phyloP scores from a whole-genome alignment of 768 basidiomycete species.

The Exidia glandulosa region DNA sequence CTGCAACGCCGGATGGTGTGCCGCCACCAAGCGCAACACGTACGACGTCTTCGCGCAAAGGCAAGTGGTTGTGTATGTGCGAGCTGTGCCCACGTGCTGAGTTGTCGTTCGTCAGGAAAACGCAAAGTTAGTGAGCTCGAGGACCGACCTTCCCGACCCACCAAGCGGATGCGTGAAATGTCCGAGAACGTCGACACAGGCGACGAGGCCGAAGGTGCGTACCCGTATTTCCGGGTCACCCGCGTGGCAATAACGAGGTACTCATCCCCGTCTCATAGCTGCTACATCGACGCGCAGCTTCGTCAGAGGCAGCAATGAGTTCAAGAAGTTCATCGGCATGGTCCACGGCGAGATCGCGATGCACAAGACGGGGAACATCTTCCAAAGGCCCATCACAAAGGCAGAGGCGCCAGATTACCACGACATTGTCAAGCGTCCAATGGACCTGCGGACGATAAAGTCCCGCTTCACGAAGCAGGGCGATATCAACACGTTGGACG shows the following conservation, averaged over 20 bases:
- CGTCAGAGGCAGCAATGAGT: conserved; percentile 36
- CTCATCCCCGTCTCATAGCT: not conserved
- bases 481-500: conserved; percentile 63
- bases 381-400: conserved; percentile 80
- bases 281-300: conserved; percentile 5
- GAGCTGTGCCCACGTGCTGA: not conserved
- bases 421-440: conserved; percentile 87
- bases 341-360: conserved; percentile 73
- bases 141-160: conserved; percentile 36
- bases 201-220: conserved; percentile 37
- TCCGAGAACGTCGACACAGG: conserved; percentile 52
- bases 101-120: conserved; percentile 25
- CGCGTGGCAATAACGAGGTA: not conserved
- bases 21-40: not conserved
- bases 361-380: conserved; percentile 82
- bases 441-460: conserved; percentile 92
- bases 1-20: not conserved
- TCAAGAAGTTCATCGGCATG: conserved; percentile 72
- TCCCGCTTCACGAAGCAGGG: conserved; percentile 68
- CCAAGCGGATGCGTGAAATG: conserved; percentile 52
- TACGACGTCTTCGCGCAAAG: not conserved
- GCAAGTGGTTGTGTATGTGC: not conserved
- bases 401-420: conserved; percentile 86
- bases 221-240: too few relatives aligned
- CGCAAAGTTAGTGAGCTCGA: conserved; percentile 52